A percentile compares a stretch with the other conserved stretches of the same genome.
These are phyloP conservation scores for Penicillium robsamsonii DNA, from an alignment of 495 filamentous ascomycete genomes.

Conservation along the genomic window DNA sequence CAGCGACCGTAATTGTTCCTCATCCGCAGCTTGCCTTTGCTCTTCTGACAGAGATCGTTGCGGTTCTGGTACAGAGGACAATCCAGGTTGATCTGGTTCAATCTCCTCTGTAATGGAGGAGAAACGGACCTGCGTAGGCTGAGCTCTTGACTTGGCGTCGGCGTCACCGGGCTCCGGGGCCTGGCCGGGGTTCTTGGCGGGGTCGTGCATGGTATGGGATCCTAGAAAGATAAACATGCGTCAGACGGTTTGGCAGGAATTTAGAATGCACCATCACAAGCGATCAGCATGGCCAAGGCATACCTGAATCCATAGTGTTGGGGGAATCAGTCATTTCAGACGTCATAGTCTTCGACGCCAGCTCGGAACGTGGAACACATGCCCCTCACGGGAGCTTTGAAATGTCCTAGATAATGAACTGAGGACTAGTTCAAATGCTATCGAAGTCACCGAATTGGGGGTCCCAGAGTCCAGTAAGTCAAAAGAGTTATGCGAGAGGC, in stretches of 20 bases:
- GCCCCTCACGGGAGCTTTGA: conserved; percentile 23
- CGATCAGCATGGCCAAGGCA: conserved; percentile 25
- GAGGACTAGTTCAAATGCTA: background rate
- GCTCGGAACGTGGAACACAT: conserved; percentile 38
- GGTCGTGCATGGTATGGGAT: conserved; percentile 22
- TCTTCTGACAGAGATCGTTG: conserved; percentile 19
- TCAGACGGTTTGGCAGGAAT: conserved; percentile 16
- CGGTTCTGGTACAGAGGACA: conserved; percentile 31
- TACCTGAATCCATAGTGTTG: conserved; percentile 35
- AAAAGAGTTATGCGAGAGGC: conserved; percentile 26
- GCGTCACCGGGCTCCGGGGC: conserved; percentile 27
- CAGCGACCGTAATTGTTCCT: conserved; percentile 68
- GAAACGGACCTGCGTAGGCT: conserved; percentile 67
- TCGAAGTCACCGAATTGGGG: background rate
- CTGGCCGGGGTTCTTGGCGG: conserved; percentile 31
- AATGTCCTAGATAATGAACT: conserved; percentile 3
- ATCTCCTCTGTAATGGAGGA: conserved; percentile 79
- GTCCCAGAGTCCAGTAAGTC: conserved; percentile 2
- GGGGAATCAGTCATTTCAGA: conserved; percentile 39
- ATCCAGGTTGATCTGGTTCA: conserved; percentile 42
- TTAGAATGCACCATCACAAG: background rate
- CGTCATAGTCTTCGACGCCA: conserved; percentile 42
- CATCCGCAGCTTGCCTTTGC: conserved; percentile 33
- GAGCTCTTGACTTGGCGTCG: conserved; percentile 37
- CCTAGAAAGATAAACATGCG: conserved; percentile 19